Evolutionary conservation across 2,329 filamentous ascomycete genomes (phyloP).

Genomic region (Paraconiothyrium sp.): DNA sequence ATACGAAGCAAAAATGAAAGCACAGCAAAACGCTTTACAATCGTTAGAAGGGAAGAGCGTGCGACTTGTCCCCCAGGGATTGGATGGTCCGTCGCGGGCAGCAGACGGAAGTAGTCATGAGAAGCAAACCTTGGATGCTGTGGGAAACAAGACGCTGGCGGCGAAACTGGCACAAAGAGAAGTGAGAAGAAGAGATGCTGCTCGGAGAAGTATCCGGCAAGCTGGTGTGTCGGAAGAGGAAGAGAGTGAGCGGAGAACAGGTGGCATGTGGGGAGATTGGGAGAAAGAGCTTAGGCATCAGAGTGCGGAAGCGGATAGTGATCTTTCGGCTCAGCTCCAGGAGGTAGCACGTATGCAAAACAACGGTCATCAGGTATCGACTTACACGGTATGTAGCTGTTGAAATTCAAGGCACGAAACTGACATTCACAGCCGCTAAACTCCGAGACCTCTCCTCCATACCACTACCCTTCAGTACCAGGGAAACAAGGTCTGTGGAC

Average conservation of each 20-base stretch:
- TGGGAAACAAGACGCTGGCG: slow-evolving; percentile 43
- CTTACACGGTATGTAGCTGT: slow-evolving; percentile 34
- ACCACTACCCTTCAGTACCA: slow-evolving; percentile 58
- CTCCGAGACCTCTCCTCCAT: slow-evolving; percentile 43
- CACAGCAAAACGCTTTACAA: slow-evolving; percentile 37
- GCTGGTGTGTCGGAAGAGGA: slow-evolving; percentile 67
- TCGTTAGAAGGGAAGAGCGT: slow-evolving; percentile 34
- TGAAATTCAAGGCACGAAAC: slow-evolving; percentile 4
- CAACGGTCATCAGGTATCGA: slow-evolving; percentile 33
- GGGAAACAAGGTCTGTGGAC: slow-evolving; percentile 48
- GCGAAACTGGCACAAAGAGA: slow-evolving; percentile 48
- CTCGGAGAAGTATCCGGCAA: slow-evolving; percentile 62
- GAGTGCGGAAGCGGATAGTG: slow-evolving; percentile 53
- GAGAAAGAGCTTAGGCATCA: slow-evolving; percentile 51
- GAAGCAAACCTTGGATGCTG: slow-evolving; percentile 43
- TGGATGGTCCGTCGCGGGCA: slow-evolving; percentile 32
- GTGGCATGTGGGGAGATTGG: slow-evolving; percentile 64
- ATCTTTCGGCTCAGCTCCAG: slow-evolving; percentile 63
- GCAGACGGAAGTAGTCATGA: slow-evolving; percentile 35
- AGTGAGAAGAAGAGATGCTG: slow-evolving; percentile 44
- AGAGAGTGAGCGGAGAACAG: slow-evolving; percentile 64
- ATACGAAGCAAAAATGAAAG: slow-evolving; percentile 35
- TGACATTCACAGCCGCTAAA: slow-evolving; percentile 35
- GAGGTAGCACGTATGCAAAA: slow-evolving; percentile 55
- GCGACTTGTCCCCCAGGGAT: slow-evolving; percentile 28